These are phyloP conservation scores for Trichopus zeylanicus DNA, from an alignment of 116 monocot species.

Conservation along the genomic window DNA sequence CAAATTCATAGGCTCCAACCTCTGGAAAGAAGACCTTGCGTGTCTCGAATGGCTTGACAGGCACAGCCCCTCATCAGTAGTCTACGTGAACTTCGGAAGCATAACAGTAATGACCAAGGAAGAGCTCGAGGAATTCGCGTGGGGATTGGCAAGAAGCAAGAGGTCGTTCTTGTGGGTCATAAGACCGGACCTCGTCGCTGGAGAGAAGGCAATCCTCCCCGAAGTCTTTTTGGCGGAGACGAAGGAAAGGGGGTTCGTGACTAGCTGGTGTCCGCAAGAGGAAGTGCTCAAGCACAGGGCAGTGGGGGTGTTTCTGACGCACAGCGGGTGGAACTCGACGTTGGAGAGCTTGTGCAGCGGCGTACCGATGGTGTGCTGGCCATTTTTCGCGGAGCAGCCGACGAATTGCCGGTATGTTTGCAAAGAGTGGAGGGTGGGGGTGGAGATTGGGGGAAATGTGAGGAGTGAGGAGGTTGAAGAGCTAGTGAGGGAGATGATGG, in stretches of 20 bases:
- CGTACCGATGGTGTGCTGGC: slow-evolving; percentile 52
- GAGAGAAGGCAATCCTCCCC: not conserved
- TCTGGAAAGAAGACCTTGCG: slow-evolving; percentile 10
- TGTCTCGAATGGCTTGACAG: slow-evolving; percentile 17
- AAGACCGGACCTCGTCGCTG: slow-evolving; percentile 9
- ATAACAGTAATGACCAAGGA: slow-evolving; percentile 4
- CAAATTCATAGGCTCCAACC: slow-evolving; percentile 5
- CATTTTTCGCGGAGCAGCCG: slow-evolving; percentile 44
- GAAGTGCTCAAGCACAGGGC: slow-evolving; percentile 14
- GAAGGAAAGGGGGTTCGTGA: slow-evolving; percentile 8
- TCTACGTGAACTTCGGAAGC: slow-evolving; percentile 26
- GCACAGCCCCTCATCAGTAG: slow-evolving; percentile 6
- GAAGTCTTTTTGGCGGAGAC: slow-evolving; percentile 6
- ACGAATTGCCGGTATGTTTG: slow-evolving; percentile 20
- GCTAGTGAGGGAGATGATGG: slow-evolving; percentile 23
- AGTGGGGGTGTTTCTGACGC: slow-evolving; percentile 18
- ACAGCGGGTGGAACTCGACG: slow-evolving; percentile 30
- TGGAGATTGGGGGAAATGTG: slow-evolving; percentile 17
- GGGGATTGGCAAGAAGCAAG: slow-evolving; percentile 8
- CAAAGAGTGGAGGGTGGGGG: slow-evolving; percentile 16
- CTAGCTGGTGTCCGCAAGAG: slow-evolving; percentile 23
- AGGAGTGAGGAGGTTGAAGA: slow-evolving; percentile 18
- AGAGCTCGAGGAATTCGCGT: slow-evolving; percentile 18
- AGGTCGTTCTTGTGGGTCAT: slow-evolving; percentile 20
- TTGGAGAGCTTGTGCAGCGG: slow-evolving; percentile 23